phyloP scores from a whole-genome alignment of 257 asterid species.

The Ocimum tenuiflorum region DNA sequence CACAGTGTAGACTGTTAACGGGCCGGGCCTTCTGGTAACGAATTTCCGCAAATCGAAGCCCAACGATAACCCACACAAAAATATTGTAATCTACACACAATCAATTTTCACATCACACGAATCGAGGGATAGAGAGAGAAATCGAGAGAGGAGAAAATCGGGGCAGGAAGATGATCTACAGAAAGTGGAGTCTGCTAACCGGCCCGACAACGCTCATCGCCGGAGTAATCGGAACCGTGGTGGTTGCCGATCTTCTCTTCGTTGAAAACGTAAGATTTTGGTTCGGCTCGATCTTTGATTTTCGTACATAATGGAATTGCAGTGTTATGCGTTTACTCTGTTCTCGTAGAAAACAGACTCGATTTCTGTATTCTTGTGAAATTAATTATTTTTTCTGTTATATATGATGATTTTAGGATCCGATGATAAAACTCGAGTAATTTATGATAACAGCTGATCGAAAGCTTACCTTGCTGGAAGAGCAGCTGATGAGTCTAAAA shows the following conservation, averaged over 20 bases:
- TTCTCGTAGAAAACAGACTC: neutral
- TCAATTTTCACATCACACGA: too few relatives aligned
- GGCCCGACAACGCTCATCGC: slow-evolving; percentile 55
- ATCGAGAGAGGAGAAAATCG: neutral
- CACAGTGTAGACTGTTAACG: too few relatives aligned
- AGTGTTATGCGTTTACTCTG: neutral
- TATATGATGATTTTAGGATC: slow-evolving; percentile 4
- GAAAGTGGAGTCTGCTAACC: slow-evolving; percentile 77
- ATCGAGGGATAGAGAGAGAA: slow-evolving; percentile 18
- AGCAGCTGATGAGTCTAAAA: neutral
- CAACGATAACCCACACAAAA: neutral
- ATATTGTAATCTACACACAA: too few relatives aligned
- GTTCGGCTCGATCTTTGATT: neutral
- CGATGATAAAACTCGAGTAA: neutral
- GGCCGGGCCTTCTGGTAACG: too few relatives aligned
- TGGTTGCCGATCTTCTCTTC: slow-evolving; percentile 58
- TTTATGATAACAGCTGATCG: neutral
- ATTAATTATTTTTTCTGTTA: neutral
- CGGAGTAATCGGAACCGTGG: slow-evolving; percentile 52
- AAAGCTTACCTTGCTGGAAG: neutral
- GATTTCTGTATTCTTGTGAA: neutral
- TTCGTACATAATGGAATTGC: neutral
- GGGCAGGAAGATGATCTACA: slow-evolving; percentile 50
- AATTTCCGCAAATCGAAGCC: too few relatives aligned
- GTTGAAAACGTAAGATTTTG: slow-evolving; percentile 40